These are phyloP conservation scores for Warburgia ugandensis DNA, from an alignment of 164 flowering plant species.

Conservation along the genomic window DNA sequence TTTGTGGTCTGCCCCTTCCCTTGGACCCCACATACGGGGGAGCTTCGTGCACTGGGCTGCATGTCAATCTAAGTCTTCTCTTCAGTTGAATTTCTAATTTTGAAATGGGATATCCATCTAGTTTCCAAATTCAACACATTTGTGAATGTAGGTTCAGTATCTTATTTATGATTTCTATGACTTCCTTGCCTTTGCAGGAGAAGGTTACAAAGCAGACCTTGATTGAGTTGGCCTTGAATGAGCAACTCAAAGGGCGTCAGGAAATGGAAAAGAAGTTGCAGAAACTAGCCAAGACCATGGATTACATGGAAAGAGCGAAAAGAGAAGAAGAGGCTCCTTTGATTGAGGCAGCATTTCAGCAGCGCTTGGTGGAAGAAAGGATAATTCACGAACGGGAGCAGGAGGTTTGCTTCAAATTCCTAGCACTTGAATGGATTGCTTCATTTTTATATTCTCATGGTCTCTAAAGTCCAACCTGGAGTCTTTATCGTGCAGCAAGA, in stretches of 20 bases:
- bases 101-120: too few species aligned
- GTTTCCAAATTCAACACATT: too few species aligned
- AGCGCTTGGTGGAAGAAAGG: constrained; percentile 62
- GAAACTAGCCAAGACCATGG: constrained; percentile 84
- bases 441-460: background rate
- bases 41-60: too few species aligned
- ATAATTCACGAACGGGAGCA: constrained; percentile 74
- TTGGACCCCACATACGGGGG: too few species aligned
- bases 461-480: background rate
- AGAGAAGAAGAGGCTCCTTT: constrained; percentile 87
- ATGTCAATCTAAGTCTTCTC: too few species aligned
- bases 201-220: constrained; percentile 63
- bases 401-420: constrained; percentile 35
- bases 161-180: background rate
- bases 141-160: too few species aligned
- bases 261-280: constrained; percentile 92
- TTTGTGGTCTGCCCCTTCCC: too few species aligned
- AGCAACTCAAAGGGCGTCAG: constrained; percentile 76
- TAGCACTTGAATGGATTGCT: background rate
- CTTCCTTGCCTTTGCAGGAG: constrained; percentile 54
- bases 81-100: too few species aligned
- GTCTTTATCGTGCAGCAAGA: constrained; percentile 60
- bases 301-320: constrained; percentile 87
- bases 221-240: constrained; percentile 66
- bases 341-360: constrained; percentile 76